Evolutionary conservation across 2,329 filamentous ascomycete genomes (phyloP).

Genomic region (Hymenoscyphus occultus): DNA sequence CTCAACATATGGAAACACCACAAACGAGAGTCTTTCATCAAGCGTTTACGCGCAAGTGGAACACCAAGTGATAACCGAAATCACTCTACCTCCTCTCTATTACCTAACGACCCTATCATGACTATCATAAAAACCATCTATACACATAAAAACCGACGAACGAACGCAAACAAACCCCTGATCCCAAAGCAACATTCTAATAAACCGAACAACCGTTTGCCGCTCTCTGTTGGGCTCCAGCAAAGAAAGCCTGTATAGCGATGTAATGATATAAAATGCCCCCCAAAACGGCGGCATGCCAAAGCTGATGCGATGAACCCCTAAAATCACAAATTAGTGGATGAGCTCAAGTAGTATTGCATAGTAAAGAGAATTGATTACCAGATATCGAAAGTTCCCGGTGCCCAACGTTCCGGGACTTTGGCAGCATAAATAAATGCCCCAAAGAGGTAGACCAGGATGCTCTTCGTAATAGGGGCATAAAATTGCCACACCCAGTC

Average conservation of each 20-base stretch:
- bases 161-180: background rate
- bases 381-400: slow-evolving; percentile 94
- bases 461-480: slow-evolving; percentile 77
- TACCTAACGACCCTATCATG: background rate
- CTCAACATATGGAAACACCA: too few relatives aligned
- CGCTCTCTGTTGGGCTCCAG: slow-evolving; percentile 68
- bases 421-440: slow-evolving; percentile 88
- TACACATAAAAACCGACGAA: background rate
- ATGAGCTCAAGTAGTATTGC: background rate
- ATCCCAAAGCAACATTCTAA: slow-evolving; percentile 3
- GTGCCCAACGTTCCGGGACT: slow-evolving; percentile 87
- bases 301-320: slow-evolving; percentile 71
- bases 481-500: slow-evolving; percentile 88
- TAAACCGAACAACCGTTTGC: slow-evolving; percentile 34
- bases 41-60: background rate
- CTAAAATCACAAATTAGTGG: background rate
- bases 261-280: slow-evolving; percentile 97
- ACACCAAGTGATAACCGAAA: background rate
- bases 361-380: slow-evolving; percentile 57
- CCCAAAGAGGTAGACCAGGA: slow-evolving; percentile 81
- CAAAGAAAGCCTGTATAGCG: slow-evolving; percentile 95
- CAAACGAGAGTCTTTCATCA: background rate
- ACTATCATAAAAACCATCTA: slow-evolving; percentile 3
- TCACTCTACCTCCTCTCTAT: background rate
- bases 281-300: slow-evolving; percentile 91